Percentiles rank a stretch among this genome's conserved stretches.
phyloP scores from a whole-genome alignment of 805 yeast species.

The Kuraishia hungarica region DNA sequence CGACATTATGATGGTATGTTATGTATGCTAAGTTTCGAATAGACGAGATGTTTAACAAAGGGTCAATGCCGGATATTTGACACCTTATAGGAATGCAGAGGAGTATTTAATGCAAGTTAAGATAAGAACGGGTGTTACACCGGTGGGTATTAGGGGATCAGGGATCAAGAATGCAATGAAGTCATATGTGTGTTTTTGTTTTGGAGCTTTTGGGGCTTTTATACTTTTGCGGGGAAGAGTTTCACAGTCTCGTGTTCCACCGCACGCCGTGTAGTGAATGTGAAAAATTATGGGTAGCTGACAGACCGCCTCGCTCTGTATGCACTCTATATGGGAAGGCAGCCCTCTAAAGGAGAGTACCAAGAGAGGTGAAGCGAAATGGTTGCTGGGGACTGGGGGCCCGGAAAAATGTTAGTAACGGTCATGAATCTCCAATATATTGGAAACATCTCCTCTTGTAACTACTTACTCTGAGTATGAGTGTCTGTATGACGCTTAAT shows the following conservation, averaged over 20 bases:
- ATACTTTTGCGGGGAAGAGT: too few relatives aligned
- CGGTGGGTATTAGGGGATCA: neutral
- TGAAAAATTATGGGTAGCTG: too few relatives aligned
- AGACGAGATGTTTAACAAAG: neutral
- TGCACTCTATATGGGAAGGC: neutral
- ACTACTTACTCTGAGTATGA: neutral
- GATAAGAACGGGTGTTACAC: neutral
- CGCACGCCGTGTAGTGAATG: too few relatives aligned
- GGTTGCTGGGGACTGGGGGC: too few relatives aligned
- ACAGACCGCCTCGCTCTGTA: neutral
- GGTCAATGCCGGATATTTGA: neutral
- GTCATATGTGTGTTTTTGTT: neutral
- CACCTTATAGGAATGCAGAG: neutral
- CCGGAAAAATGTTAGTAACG: too few relatives aligned
- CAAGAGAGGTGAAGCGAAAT: neutral
- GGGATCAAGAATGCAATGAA: neutral
- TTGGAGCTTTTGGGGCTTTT: neutral
- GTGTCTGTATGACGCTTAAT: too few relatives aligned
- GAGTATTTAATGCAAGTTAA: neutral
- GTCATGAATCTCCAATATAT: neutral
- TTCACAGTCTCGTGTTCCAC: too few relatives aligned
- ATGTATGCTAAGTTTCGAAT: neutral
- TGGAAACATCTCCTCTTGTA: neutral
- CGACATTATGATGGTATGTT: neutral
- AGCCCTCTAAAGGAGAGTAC: neutral